A percentile compares a stretch with the other conserved stretches of the same genome.
Evolutionary conservation across 2,329 filamentous ascomycete genomes (phyloP).

Genomic region (Sporothrix schenckii): DNA sequence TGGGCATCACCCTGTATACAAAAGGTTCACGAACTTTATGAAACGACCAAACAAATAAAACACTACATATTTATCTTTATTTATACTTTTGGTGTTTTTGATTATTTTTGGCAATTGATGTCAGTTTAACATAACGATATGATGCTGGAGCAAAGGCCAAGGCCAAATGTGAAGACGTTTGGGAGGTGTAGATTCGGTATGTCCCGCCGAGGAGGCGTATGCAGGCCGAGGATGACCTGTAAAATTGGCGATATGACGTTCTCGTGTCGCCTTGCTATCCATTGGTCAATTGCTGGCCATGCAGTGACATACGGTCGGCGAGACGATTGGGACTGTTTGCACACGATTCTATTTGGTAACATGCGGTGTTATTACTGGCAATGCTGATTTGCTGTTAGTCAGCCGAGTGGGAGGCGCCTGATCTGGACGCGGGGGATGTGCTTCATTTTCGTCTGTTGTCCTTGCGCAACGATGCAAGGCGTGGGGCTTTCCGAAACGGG

Average conservation of each 20-base stretch:
- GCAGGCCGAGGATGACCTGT: constrained; percentile 14
- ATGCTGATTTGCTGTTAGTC: constrained; percentile 16
- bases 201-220: not conserved
- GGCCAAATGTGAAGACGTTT: not conserved
- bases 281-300: constrained; percentile 4
- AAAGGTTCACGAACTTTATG: constrained; percentile 21
- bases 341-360: constrained; percentile 22
- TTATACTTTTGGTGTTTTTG: no score
- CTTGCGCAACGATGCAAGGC: constrained; percentile 22
- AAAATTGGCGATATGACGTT: constrained; percentile 21
- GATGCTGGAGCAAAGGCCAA: not conserved
- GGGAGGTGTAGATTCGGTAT: not conserved
- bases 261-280: not conserved
- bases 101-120: no score
- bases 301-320: no score
- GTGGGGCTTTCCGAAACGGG: constrained; percentile 28
- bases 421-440: not conserved
- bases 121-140: not conserved
- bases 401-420: constrained; percentile 15
- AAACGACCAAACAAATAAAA: constrained; percentile 24
- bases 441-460: not conserved
- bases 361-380: constrained; percentile 5
- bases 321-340: not conserved
- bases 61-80: constrained; percentile 1
- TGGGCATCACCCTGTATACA: constrained; percentile 8